A percentile compares a stretch with the other conserved stretches of the same genome.
Evolutionary conservation across 2,329 filamentous ascomycete genomes (phyloP).

Genomic region (Blastomyces silverae): DNA sequence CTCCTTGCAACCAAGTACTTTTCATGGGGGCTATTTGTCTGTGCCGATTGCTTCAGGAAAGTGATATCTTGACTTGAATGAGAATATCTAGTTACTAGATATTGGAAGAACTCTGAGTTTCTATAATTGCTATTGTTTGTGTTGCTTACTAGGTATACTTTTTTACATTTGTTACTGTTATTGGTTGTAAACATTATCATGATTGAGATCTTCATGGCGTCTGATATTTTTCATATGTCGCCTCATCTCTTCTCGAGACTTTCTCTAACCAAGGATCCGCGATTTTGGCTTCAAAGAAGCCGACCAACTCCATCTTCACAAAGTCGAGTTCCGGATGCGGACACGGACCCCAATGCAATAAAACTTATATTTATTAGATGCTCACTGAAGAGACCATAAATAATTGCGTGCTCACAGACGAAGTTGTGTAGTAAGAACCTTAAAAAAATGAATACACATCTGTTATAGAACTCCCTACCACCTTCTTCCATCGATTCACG

Average conservation of each 20-base stretch:
- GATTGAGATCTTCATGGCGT: background rate
- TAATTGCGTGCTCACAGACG: background rate
- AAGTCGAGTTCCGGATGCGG: background rate
- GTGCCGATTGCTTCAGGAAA: background rate
- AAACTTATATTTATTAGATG: background rate
- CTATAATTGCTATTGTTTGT: background rate
- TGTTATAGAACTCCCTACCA: too few relatives aligned
- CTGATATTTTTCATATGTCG: background rate
- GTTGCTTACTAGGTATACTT: background rate
- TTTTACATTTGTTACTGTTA: background rate
- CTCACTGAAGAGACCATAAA: background rate
- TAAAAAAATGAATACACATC: background rate
- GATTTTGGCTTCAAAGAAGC: background rate
- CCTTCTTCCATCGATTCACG: too few relatives aligned
- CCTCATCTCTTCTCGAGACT: background rate
- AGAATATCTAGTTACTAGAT: background rate
- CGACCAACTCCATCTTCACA: background rate
- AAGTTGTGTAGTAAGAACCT: too few relatives aligned
- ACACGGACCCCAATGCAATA: background rate
- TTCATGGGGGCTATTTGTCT: background rate
- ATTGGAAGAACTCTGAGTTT: background rate
- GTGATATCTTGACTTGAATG: background rate
- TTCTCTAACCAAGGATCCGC: background rate
- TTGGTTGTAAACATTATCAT: background rate
- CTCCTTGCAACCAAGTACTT: background rate